phyloP scores from a whole-genome alignment of 257 asterid genomes.

The Gardenia jasminoides region DNA sequence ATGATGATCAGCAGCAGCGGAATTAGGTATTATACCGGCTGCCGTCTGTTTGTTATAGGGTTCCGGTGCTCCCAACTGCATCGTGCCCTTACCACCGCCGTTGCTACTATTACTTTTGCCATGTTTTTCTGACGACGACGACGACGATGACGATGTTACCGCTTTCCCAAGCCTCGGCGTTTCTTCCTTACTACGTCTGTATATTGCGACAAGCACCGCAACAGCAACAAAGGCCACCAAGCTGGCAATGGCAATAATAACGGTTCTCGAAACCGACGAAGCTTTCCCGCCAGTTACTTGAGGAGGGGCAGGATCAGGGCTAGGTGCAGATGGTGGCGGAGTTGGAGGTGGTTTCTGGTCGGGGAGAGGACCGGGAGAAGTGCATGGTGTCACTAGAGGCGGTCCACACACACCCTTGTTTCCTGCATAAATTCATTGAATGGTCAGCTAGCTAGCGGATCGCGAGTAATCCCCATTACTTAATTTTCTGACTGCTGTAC shows the following conservation, averaged over 20 bases:
- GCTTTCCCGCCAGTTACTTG: not conserved
- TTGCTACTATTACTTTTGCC: not conserved
- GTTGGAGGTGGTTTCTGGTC: constrained; percentile 35
- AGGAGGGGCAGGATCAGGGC: not conserved
- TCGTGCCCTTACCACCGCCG: not conserved
- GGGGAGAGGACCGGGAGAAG: constrained; percentile 32
- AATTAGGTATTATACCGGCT: not conserved
- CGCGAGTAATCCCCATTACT: too few species aligned
- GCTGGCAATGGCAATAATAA: constrained; percentile 30
- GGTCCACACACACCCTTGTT: constrained; percentile 72
- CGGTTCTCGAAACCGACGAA: constrained; percentile 25
- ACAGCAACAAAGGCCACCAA: constrained; percentile 41
- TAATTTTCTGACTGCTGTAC: too few species aligned
- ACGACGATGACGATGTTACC: constrained; percentile 1
- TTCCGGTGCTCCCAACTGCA: not conserved
- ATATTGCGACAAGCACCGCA: constrained; percentile 37
- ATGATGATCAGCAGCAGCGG: not conserved
- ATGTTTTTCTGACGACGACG: constrained; percentile 5
- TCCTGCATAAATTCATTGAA: constrained; percentile 45
- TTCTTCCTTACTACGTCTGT: constrained; percentile 27
- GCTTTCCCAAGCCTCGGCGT: constrained; percentile 29
- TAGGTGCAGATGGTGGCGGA: not conserved
- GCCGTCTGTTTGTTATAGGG: not conserved
- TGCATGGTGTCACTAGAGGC: constrained; percentile 50
- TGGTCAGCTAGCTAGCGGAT: too few species aligned